phyloP scores from a whole-genome alignment of 805 yeast species.

The Priceomyces fermenticarens region DNA sequence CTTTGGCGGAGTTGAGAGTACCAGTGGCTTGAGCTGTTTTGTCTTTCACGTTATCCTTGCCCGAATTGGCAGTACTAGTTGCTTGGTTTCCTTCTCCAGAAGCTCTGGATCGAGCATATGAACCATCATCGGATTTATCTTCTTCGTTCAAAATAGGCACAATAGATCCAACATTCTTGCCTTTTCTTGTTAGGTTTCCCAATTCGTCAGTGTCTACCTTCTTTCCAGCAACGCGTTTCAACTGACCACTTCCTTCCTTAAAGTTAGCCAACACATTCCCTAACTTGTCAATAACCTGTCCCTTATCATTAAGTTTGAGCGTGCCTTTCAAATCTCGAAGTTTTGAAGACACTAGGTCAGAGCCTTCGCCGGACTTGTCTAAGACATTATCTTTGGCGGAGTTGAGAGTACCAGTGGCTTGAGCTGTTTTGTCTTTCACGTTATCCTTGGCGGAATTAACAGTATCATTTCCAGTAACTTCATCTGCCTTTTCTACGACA shows the following conservation, averaged over 20 bases:
- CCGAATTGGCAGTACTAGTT: too few species aligned
- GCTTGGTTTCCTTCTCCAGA: too few species aligned
- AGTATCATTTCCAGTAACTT: background rate
- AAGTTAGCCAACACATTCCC: constrained; percentile 1
- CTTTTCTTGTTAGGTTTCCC: background rate
- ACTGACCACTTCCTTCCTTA: constrained; percentile 2
- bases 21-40: too few species aligned
- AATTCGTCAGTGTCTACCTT: constrained; percentile 1
- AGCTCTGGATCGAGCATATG: too few species aligned
- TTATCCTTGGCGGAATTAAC: constrained; percentile 2
- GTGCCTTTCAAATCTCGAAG: constrained; percentile 2
- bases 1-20: too few species aligned
- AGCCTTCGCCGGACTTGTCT: background rate
- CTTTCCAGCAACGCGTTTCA: constrained; percentile 1
- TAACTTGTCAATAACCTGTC: background rate
- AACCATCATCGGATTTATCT: too few species aligned
- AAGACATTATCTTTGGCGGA: constrained; percentile 1
- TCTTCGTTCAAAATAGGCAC: background rate
- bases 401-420: background rate
- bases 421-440: background rate
- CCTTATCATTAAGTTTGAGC: background rate
- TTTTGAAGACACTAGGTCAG: background rate
- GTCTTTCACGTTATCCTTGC: too few species aligned
- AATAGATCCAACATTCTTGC: constrained; percentile 1
- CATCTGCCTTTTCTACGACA: too few species aligned